phyloP scores from a whole-genome alignment of 2,329 filamentous ascomycete genomes.

The Emergomyces orientalis region DNA sequence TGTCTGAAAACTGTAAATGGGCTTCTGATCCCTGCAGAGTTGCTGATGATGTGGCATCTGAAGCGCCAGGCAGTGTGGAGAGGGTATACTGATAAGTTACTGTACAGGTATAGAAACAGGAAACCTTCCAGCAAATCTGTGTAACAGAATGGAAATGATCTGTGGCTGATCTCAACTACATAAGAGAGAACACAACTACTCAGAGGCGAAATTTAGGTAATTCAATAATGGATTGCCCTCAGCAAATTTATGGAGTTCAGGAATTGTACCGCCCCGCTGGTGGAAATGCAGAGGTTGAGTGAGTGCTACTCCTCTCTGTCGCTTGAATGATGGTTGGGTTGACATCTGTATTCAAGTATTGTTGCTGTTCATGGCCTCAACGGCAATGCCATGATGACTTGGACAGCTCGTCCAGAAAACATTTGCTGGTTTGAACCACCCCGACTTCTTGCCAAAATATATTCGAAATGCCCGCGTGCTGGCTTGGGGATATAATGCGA shows the following conservation, averaged over 20 bases:
- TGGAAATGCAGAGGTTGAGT: slow-evolving; percentile 15
- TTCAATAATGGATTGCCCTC: not conserved
- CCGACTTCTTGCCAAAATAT: slow-evolving; percentile 24
- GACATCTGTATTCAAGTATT: slow-evolving; percentile 20
- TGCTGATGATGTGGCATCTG: not conserved
- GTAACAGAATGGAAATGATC: not conserved
- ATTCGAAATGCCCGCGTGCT: slow-evolving; percentile 23
- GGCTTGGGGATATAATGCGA: slow-evolving; percentile 28
- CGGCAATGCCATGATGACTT: slow-evolving; percentile 32
- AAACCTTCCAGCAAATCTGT: not conserved
- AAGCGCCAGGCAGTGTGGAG: not conserved
- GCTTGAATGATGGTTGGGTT: not conserved
- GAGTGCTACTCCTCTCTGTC: slow-evolving; percentile 7
- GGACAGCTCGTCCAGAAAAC: slow-evolving; percentile 26
- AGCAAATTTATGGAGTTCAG: slow-evolving; percentile 12
- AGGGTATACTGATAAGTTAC: not conserved
- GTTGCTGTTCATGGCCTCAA: slow-evolving; percentile 38
- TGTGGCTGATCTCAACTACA: not conserved
- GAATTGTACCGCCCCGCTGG: slow-evolving; percentile 16
- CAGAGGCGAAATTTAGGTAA: too few relatives aligned
- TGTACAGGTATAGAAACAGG: not conserved
- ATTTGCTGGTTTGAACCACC: slow-evolving; percentile 32
- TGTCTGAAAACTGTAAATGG: not conserved
- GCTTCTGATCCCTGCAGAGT: not conserved
- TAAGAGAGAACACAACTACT: not conserved